Evolutionary conservation across 495 filamentous ascomycete species (phyloP), one percentile per base, ranked within the genome.

Genomic region (Sordaria brevicollis): DNA sequence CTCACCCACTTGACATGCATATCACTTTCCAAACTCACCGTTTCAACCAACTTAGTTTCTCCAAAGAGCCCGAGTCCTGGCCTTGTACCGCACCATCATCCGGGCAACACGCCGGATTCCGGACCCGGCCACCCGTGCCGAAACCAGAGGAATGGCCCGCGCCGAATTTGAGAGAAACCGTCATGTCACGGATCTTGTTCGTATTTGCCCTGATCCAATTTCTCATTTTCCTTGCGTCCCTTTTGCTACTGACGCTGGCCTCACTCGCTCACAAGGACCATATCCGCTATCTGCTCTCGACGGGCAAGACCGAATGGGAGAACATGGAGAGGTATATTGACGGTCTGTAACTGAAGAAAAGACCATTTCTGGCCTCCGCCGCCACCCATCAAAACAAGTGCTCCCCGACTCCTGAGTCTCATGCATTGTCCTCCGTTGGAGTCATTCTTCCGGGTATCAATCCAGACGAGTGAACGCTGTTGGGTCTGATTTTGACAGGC

Each of bases 161-260:
- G 80, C 83, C 57, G 92, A 95, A 73, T 94, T 95, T 76, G 89
- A 92, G 77, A 85, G 90, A 33, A 88, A 93, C 78, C 86, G 85
- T 25, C 72, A 82, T 36, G 89, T 94, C 29, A 89, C 87, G 3
- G 92, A 96, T 76, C 72, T 91, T 72, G 89, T 91, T 81, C 25
- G 87, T 76, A 13, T 36, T 43, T 33, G 35, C 21, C 29, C 38
- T 17, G 13, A 43, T 2, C 19, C 8, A 36, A 65, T 10, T 65
- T 35, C 43, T 62, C 25, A 31, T 29, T 15, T 57, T 62, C 11
- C 25, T 31, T 31, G 49, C 49, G 25, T 62, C 25, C 25, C 49
- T 65, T 69, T 36, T 54, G 29, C 25, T 67, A 43, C 69, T 70
- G 69, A 74, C 73, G 35, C 67, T 34, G 13, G 31, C 49, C 49